Evolutionary conservation across 495 filamentous ascomycete species (phyloP), one percentile per base, ranked within the genome.

Genomic region (Halenospora varia): DNA sequence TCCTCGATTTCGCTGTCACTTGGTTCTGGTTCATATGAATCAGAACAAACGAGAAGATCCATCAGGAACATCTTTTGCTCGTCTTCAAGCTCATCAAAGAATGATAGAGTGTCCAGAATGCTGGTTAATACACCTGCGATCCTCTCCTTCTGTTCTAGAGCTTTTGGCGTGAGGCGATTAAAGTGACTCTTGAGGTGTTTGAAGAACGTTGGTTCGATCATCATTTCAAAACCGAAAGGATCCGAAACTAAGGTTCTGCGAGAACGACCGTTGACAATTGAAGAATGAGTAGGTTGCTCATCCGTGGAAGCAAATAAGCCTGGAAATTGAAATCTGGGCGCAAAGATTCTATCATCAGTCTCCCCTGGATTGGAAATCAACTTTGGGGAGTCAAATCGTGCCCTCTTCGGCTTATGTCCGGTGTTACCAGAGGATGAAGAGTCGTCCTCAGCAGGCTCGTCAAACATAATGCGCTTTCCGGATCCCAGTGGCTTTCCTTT

Each of bases 271-370:
- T 35, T 35, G 29, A 4, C 13, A 13, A 6, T 13, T 6, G 29
- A 35, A 35, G 29, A 35, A 35, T 4, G 6, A 35, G 29, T 35
- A 13, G 29, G 29, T 6, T 6, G 6, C 4, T 13, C 29, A 35
- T 13, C 29, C 6, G 29, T 4, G 13, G 13, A 13, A 13, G 29
- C 13, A 13, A 35, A 13, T 13, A 35, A 6, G 29, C 29, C 29
- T 46, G 22, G 55, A 57, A 22, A 45, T 57, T 51, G 29, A 35
- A 35, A 35, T n/a, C n/a, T n/a, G n/a, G n/a, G n/a, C n/a, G n/a
- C n/a, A n/a, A n/a, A n/a, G n/a, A n/a, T n/a, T n/a, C n/a, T n/a
- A n/a, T n/a, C n/a, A n/a, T n/a, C n/a, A n/a, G n/a, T n/a, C n/a
- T n/a, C n/a, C n/a, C n/a, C n/a, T n/a, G n/a, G n/a, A n/a, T n/a